These are phyloP conservation scores for Ascochyta lentis DNA, from an alignment of 2,329 filamentous ascomycete genomes.

Conservation along the genomic window DNA sequence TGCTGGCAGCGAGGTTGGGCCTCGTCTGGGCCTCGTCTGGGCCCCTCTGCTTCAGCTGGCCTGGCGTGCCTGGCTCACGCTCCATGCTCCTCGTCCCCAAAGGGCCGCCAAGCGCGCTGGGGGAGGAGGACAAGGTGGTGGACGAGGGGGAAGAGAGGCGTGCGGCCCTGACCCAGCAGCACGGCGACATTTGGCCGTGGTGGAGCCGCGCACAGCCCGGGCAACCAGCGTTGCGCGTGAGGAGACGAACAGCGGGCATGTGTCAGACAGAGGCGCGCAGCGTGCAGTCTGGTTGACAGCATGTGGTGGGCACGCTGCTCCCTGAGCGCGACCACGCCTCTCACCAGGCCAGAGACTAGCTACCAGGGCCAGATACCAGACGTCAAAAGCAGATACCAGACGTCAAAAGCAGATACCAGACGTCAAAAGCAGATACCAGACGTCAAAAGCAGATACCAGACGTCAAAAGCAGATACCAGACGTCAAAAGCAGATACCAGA, in stretches of 20 bases:
- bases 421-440: too few relatives aligned
- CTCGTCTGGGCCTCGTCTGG: background rate
- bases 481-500: too few relatives aligned
- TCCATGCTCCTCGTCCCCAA: background rate
- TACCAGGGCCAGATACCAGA: too few relatives aligned
- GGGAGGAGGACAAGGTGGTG: conserved; percentile 5
- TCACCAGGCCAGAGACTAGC: too few relatives aligned
- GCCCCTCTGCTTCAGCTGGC: background rate
- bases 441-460: too few relatives aligned
- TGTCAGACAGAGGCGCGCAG: background rate
- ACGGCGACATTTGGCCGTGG: conserved; percentile 33
- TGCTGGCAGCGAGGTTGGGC: conserved; percentile 1
- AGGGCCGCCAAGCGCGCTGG: conserved; percentile 23
- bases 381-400: too few relatives aligned
- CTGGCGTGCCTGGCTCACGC: conserved; percentile 1
- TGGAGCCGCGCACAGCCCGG: conserved; percentile 27
- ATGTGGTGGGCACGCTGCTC: conserved; percentile 9
- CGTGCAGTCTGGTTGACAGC: conserved; percentile 9
- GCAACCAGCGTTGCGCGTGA: conserved; percentile 12
- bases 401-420: too few relatives aligned
- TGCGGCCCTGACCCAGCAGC: conserved; percentile 20
- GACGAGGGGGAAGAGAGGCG: conserved; percentile 2
- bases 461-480: too few relatives aligned
- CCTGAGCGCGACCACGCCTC: background rate
- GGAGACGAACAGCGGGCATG: conserved; percentile 1